Conservation (phyloP, 495 filamentous ascomycete species). For the Achaetomiella virescens region DNA sequence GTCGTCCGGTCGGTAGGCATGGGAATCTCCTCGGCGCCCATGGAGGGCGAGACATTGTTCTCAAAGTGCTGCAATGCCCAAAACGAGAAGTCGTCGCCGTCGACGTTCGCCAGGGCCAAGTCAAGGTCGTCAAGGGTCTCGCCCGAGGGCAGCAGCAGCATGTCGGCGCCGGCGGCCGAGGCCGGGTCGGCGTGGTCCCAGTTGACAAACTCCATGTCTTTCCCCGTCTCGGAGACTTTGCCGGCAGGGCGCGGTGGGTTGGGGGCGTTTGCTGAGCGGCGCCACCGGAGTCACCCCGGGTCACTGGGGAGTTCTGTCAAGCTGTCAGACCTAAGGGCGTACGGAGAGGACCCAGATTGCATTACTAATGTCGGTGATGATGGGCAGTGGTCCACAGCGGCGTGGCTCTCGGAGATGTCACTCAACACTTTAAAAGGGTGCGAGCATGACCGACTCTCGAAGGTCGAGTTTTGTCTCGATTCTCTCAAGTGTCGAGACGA, state of each 20-base stretch:
- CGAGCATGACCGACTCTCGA: background rate
- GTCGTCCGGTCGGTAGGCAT: constrained; percentile 13
- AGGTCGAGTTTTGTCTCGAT: background rate
- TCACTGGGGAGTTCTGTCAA: constrained; percentile 1
- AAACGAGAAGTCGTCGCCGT: constrained; percentile 44
- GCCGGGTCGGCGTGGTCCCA: constrained; percentile 38
- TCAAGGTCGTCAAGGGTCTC: constrained; percentile 33
- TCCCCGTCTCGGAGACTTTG: constrained; percentile 18
- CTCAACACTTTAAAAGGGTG: background rate
- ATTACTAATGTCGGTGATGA: background rate
- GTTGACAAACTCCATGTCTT: constrained; percentile 40
- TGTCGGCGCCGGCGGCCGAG: constrained; percentile 14
- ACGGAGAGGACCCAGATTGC: background rate
- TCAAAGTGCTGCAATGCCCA: constrained; percentile 46
- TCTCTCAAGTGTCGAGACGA: background rate
- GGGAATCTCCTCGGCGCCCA: constrained; percentile 15
- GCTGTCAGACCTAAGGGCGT: constrained; percentile 16
- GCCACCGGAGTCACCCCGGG: background rate
- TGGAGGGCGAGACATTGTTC: constrained; percentile 23
- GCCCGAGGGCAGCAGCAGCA: constrained; percentile 13
- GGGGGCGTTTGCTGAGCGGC: background rate
- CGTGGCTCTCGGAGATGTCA: background rate
- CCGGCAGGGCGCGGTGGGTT: constrained; percentile 9
- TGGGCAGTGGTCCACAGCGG: background rate
- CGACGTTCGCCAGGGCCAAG: constrained; percentile 39